Conservation (phyloP, 169 alveolate genomes). For the Cytauxzoon felis region DNA sequence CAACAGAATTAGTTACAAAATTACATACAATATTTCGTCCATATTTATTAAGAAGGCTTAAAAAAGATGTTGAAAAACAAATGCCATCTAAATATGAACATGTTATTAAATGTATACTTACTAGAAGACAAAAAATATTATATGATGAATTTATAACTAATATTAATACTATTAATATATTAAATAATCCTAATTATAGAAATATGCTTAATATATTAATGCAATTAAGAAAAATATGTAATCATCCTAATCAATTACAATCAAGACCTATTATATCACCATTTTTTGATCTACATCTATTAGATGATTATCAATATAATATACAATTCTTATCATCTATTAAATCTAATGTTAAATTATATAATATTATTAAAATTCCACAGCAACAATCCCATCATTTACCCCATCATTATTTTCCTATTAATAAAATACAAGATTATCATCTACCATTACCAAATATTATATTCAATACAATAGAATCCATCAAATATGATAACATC, state of each 20-base stretch:
- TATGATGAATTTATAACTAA: conserved; percentile 95
- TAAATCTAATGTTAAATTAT: no score
- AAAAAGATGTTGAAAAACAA: conserved; percentile 97
- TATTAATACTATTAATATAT: conserved; percentile 70
- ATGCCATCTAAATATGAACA: conserved; percentile 96
- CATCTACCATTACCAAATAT: no score
- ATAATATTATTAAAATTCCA: neutral
- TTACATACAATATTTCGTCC: conserved; percentile 96
- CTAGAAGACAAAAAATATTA: conserved; percentile 88
- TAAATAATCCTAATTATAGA: conserved; percentile 84
- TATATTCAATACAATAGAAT: no score
- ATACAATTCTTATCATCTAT: no score
- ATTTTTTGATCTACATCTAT: no score
- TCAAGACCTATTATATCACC: conserved; percentile 90
- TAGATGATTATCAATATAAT: no score
- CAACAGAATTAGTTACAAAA: conserved; percentile 73
- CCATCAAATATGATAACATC: no score
- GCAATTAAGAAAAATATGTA: conserved; percentile 97
- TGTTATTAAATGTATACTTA: conserved; percentile 87
- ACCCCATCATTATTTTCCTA: neutral
- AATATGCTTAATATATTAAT: conserved; percentile 93
- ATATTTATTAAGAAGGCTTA: conserved; percentile 92
- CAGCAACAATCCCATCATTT: neutral
- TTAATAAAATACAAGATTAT: neutral
- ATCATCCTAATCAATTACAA: conserved; percentile 97